A percentile compares a stretch with the other conserved stretches of the same genome.
phyloP scores from a whole-genome alignment of 2,329 filamentous ascomycete species.

The Fusarium sp. region DNA sequence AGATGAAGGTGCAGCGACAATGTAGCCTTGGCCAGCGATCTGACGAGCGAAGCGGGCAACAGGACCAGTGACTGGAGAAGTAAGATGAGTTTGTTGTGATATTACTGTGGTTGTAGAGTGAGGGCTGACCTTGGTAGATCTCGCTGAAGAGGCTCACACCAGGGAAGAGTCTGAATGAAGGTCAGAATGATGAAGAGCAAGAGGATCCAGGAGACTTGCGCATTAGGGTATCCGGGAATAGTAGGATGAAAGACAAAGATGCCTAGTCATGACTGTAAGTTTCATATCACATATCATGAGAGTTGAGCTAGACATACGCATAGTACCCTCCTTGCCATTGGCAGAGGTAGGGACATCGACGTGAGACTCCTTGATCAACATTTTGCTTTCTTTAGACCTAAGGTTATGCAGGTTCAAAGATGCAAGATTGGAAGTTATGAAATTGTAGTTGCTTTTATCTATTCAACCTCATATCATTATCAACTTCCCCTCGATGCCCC shows the following conservation, averaged over 20 bases:
- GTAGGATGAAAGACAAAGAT: slow-evolving; percentile 90
- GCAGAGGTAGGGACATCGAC: slow-evolving; percentile 62
- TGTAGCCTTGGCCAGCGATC: slow-evolving; percentile 92
- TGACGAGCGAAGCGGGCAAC: slow-evolving; percentile 90
- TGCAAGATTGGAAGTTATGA: background rate
- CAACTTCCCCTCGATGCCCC: slow-evolving; percentile 34
- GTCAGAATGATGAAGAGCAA: slow-evolving; percentile 5
- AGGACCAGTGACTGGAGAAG: slow-evolving; percentile 80
- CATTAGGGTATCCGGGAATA: slow-evolving; percentile 86
- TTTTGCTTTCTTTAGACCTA: slow-evolving; percentile 42
- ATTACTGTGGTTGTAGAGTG: background rate
- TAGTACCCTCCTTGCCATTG: slow-evolving; percentile 65
- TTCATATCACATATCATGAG: slow-evolving; percentile 16
- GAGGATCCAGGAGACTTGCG: slow-evolving; percentile 60
- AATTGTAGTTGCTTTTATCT: slow-evolving; percentile 6
- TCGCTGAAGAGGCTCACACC: slow-evolving; percentile 91
- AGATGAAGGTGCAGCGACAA: slow-evolving; percentile 88
- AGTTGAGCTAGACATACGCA: slow-evolving; percentile 56
- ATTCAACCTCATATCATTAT: slow-evolving; percentile 29
- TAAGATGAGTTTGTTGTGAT: background rate
- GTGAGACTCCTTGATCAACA: slow-evolving; percentile 67
- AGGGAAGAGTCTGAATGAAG: slow-evolving; percentile 71
- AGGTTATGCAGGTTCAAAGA: background rate
- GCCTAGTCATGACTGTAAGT: slow-evolving; percentile 62
- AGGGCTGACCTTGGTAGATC: slow-evolving; percentile 86